Evolutionary conservation across 2,329 filamentous ascomycete genomes (phyloP).

Genomic region (Aspergillus clavatus): DNA sequence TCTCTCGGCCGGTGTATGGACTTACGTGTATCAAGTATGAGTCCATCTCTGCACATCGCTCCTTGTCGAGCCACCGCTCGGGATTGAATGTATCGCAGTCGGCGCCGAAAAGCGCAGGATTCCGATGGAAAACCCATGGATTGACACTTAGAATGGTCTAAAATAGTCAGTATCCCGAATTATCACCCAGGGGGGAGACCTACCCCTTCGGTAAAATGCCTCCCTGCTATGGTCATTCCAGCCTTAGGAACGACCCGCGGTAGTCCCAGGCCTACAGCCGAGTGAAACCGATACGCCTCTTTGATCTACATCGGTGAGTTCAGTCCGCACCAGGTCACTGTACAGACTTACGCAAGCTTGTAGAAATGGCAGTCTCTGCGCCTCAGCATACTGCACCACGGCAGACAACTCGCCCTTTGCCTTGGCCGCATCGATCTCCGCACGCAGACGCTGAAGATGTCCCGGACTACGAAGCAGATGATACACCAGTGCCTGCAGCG

Average conservation of each 20-base stretch:
- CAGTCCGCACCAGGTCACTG: background rate
- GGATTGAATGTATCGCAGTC: constrained; percentile 32
- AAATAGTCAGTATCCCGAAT: background rate
- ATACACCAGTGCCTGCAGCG: constrained; percentile 31
- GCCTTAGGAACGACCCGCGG: constrained; percentile 21
- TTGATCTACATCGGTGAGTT: constrained; percentile 18
- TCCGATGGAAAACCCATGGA: constrained; percentile 31
- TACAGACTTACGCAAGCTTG: constrained; percentile 23
- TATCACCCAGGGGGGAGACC: background rate
- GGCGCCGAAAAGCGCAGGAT: constrained; percentile 26
- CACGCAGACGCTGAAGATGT: constrained; percentile 1
- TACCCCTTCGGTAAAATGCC: constrained; percentile 21
- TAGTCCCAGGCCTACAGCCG: constrained; percentile 23
- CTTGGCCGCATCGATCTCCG: constrained; percentile 4
- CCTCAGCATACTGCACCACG: constrained; percentile 15
- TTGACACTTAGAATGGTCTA: constrained; percentile 27
- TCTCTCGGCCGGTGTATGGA: background rate
- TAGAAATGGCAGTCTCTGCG: constrained; percentile 22
- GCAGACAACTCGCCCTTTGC: constrained; percentile 4
- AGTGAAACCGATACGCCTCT: constrained; percentile 31
- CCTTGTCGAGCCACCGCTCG: constrained; percentile 26
- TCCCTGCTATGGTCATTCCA: constrained; percentile 23
- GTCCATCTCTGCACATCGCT: constrained; percentile 8
- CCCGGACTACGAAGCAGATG: constrained; percentile 21
- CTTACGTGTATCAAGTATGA: constrained; percentile 8